Percentiles rank a stretch among this genome's conserved stretches.
These are phyloP conservation scores for Eimeria mitis DNA, from an alignment of 169 alveolate genomes.

Conservation along the genomic window DNA sequence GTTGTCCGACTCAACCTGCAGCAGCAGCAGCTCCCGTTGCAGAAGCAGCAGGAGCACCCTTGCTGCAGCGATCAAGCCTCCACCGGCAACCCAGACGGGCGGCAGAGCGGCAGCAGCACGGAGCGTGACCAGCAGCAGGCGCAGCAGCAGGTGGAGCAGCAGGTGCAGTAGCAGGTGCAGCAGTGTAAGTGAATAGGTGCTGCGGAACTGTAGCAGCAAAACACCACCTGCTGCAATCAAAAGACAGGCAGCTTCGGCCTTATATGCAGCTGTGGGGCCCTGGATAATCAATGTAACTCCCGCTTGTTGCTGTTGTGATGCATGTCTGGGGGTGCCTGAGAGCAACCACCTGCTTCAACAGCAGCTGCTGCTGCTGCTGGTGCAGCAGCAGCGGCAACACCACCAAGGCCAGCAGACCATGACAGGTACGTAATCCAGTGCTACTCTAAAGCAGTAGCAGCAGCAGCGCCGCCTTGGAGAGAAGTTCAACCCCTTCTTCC, in stretches of 20 bases:
- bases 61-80: conserved; percentile 68
- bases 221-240: not conserved
- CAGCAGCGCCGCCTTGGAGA: not conserved
- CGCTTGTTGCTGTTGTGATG: not conserved
- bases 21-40: too few relatives aligned
- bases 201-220: not conserved
- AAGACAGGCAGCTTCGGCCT: not conserved
- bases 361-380: conserved; percentile 13
- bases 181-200: not conserved
- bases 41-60: too few relatives aligned
- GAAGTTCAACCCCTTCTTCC: not conserved
- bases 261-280: not conserved
- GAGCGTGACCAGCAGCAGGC: not conserved
- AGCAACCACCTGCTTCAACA: not conserved
- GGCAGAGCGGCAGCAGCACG: conserved; percentile 67
- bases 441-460: conserved; percentile 6
- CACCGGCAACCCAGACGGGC: conserved; percentile 16
- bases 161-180: not conserved
- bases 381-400: too few relatives aligned
- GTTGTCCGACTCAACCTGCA: not conserved
- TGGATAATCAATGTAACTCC: not conserved
- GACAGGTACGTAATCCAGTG: conserved; percentile 2
- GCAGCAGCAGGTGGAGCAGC: not conserved
- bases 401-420: not conserved
- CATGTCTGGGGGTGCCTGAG: conserved; percentile 4